phyloP scores from a whole-genome alignment of 2,329 filamentous ascomycete species.

The Nigrograna mackinnonii region DNA sequence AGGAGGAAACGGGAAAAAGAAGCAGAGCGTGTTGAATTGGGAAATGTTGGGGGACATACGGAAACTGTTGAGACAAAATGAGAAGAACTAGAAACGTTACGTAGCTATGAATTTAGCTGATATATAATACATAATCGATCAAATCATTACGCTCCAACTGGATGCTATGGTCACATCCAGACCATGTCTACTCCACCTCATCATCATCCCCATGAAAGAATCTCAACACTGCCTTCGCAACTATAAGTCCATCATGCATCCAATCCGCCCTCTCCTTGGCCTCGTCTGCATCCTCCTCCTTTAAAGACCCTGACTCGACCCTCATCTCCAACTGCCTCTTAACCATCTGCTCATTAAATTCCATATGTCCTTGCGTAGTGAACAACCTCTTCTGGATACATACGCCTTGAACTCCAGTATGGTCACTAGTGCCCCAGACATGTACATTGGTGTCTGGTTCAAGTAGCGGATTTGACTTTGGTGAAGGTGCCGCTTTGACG shows the following conservation, averaged over 20 bases:
- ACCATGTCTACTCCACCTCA: constrained; percentile 6
- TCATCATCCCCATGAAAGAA: constrained; percentile 40
- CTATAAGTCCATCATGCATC: constrained; percentile 32
- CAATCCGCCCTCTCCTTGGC: constrained; percentile 33
- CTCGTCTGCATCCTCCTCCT: constrained; percentile 39
- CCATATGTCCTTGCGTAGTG: constrained; percentile 52
- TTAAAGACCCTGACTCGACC: constrained; percentile 47
- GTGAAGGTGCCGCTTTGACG: constrained; percentile 39
- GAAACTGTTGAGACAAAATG: too few relatives aligned
- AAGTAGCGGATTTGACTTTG: constrained; percentile 21
- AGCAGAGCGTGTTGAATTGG: too few relatives aligned
- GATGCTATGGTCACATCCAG: too few relatives aligned
- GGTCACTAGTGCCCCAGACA: constrained; percentile 52
- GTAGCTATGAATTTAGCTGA: too few relatives aligned
- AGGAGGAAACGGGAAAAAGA: constrained; percentile 5
- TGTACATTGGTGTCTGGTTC: constrained; percentile 48
- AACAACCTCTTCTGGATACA: constrained; percentile 52
- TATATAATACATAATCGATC: too few relatives aligned
- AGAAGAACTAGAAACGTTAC: too few relatives aligned
- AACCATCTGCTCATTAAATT: constrained; percentile 52
- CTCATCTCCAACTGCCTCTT: constrained; percentile 49
- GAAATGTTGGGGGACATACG: too few relatives aligned
- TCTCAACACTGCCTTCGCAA: constrained; percentile 32
- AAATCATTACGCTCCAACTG: too few relatives aligned
- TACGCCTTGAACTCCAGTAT: constrained; percentile 49